Evolutionary conservation across 2,329 filamentous ascomycete genomes (phyloP).

Genomic region (Chrysoporthe deuterocubensis): DNA sequence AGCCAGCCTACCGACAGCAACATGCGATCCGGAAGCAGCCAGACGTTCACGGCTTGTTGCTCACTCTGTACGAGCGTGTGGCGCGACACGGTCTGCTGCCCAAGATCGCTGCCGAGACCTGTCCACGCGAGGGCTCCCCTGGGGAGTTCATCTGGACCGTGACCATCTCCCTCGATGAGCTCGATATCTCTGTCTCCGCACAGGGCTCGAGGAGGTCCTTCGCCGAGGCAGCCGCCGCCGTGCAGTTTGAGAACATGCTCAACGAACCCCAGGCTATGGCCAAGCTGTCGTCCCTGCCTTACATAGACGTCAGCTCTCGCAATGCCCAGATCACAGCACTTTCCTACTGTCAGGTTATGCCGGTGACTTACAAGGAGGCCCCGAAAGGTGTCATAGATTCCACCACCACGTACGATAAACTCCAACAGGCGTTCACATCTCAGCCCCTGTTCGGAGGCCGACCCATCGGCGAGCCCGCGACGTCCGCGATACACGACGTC

Average conservation of each 20-base stretch:
- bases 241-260: constrained; percentile 11
- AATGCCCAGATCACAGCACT: not conserved
- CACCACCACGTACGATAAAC: not conserved
- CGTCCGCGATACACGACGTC: not conserved
- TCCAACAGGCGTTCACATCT: not conserved
- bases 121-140: not conserved
- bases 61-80: not conserved
- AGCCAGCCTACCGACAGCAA: not conserved
- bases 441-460: not conserved
- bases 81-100: constrained; percentile 14
- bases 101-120: not conserved
- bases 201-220: not conserved
- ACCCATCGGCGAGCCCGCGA: constrained; percentile 3
- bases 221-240: constrained; percentile 19
- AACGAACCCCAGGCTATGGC: not conserved
- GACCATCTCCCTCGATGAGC: constrained; percentile 7
- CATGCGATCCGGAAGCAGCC: not conserved
- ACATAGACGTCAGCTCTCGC: not conserved
- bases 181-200: constrained; percentile 3
- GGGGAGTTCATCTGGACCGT: not conserved
- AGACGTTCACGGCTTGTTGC: not conserved
- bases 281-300: not conserved
- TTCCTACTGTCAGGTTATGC: constrained; percentile 13
- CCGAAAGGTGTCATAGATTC: not conserved
- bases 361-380: not conserved